A percentile compares a stretch with the other conserved stretches of the same genome.
phyloP scores from a whole-genome alignment of 345 rosid species.

The Arabidopsis suecica region DNA sequence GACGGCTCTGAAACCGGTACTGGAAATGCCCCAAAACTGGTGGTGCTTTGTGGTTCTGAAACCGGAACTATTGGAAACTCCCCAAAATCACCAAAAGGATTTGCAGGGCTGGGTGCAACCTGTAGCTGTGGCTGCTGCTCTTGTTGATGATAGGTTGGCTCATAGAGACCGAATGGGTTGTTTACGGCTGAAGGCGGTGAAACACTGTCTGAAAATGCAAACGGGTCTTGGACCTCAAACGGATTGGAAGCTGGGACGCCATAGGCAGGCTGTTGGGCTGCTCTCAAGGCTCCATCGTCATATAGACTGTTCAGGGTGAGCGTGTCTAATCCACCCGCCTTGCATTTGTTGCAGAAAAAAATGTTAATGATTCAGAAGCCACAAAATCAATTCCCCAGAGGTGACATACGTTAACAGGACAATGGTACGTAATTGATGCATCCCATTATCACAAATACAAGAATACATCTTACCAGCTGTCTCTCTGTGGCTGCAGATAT shows the following conservation, averaged over 20 bases:
- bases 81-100: constrained; percentile 77
- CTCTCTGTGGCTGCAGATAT: constrained; percentile 70
- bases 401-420: background rate
- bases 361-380: background rate
- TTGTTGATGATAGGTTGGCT: constrained; percentile 56
- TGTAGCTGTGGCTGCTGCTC: constrained; percentile 52
- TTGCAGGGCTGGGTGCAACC: constrained; percentile 54
- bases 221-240: constrained; percentile 76
- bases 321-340: constrained; percentile 90
- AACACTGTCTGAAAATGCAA: constrained; percentile 53
- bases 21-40: background rate
- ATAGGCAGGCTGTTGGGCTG: constrained; percentile 64
- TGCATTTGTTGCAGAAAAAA: constrained; percentile 14
- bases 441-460: constrained; percentile 19
- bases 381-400: background rate
- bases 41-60: constrained; percentile 1
- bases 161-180: constrained; percentile 77
- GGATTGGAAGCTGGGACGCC: constrained; percentile 78
- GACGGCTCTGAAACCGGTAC: background rate
- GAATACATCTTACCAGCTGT: constrained; percentile 66
- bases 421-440: constrained; percentile 5
- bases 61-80: background rate
- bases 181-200: constrained; percentile 49
- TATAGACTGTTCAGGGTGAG: constrained; percentile 79
- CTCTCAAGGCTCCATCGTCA: constrained; percentile 68